Percentiles rank a stretch among this genome's conserved stretches.
Conservation (phyloP, 768 basidiomycete genomes). For the Psilocybe subaeruginosa region DNA sequence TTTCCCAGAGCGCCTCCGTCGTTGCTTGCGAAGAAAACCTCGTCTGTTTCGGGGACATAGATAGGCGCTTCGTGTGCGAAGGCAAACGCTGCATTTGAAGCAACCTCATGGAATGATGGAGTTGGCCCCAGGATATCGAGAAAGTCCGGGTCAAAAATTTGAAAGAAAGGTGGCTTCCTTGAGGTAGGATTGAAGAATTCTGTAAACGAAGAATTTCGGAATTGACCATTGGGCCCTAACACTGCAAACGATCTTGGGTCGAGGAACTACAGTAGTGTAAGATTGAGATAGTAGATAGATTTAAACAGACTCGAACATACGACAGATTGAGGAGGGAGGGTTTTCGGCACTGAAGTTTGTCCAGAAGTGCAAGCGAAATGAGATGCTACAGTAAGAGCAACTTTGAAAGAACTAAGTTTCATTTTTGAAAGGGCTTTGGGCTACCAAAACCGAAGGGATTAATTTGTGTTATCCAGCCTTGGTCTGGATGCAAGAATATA, state of each 20-base stretch:
- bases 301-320: slow-evolving; percentile 21
- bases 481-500: not conserved
- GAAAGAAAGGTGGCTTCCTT: slow-evolving; percentile 53
- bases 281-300: not conserved
- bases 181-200: slow-evolving; percentile 46
- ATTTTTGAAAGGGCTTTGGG: not conserved
- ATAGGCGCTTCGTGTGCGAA: slow-evolving; percentile 84
- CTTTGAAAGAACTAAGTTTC: not conserved
- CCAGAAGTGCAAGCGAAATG: not conserved
- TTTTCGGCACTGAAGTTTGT: slow-evolving; percentile 10
- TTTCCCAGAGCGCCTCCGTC: slow-evolving; percentile 67
- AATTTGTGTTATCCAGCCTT: not conserved
- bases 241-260: slow-evolving; percentile 56
- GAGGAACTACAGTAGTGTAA: slow-evolving; percentile 41
- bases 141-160: slow-evolving; percentile 55
- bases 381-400: not conserved
- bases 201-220: slow-evolving; percentile 39
- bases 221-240: slow-evolving; percentile 43
- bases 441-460: not conserved
- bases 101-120: slow-evolving; percentile 62
- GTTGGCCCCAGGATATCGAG: slow-evolving; percentile 56
- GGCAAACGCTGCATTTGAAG: slow-evolving; percentile 61
- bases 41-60: slow-evolving; percentile 66
- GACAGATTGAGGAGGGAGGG: slow-evolving; percentile 33
- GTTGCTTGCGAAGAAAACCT: slow-evolving; percentile 74